Evolutionary conservation across 768 basidiomycete species (phyloP), one percentile per base, ranked within the genome.

Genomic region (Mycena crocata): DNA sequence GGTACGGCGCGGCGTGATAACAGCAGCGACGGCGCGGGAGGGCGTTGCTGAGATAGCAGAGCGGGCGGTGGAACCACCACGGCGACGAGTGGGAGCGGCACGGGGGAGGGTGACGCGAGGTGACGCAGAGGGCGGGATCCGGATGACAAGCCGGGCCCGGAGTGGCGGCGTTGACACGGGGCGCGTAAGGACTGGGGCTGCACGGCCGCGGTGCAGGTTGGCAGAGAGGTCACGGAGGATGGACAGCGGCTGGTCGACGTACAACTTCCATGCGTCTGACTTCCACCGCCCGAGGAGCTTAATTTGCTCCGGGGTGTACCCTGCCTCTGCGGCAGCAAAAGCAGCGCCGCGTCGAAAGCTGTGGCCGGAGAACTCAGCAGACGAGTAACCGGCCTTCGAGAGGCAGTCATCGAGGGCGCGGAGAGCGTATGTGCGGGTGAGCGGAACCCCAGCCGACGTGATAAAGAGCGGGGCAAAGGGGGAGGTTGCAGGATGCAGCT

Each of bases 391-490:
- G 19, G 50, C 50, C 19, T 23, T 9, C 23, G 7, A 12, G 31
- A 51, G 50, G 50, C 50, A 51, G 31, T 51, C 50, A 32, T 51
- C 50, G 31, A 51, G 50, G 50, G 31, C 50, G 7, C 50, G 50
- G 19, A 51, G 50, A 2, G 31, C 50, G 50, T 32, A 51, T 7
- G 50, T 19, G 19, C 50, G 50, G 4, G 50, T 51, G 50, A 51
- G 50, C 7, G 50, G 50, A 35, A 23, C 28, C 3, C 50, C 50
- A 6, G 31, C 31, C 2, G 50, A 51, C 5, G 50, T 51, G 31
- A 51, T 32, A 13, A 51, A 51, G 8, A 51, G 31, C 19, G 50
- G 50, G 28, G 50, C 50, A 13, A 51, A 51, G 15, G 32, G 31
- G 3, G 50, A 51, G 7, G 50, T 34, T n/a, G 30, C 31, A 14